Base-by-base conservation (phyloP, 2,329 filamentous ascomycete species). In the Arthrobotrys conoides region DNA sequence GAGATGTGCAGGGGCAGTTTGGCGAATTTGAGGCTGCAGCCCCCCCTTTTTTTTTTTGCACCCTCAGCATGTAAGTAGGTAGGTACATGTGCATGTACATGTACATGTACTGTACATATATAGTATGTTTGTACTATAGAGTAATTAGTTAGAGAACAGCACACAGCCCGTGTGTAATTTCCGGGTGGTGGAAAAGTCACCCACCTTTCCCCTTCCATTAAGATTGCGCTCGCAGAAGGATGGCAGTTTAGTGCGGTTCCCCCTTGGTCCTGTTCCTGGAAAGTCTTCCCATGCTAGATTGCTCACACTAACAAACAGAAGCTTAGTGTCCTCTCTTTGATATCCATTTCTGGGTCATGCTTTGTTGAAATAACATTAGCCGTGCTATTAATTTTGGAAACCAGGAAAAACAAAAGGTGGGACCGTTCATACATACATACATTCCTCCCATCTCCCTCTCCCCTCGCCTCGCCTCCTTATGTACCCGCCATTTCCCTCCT, bases 401-500 rank as follows among this genome's bases (percentile, higher is more conserved):
- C 14, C 4, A 44, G 57, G 12, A 61, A 61, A 61, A 61, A 61
- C 18, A 33, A 65, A 65, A 65, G 41, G 61, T 49, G 44, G 61
- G 41, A 30, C 20, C 53, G 61, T 30, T 3, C 27, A 3, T 30
- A 30, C 27, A 3, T 30, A 6, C 27, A 30, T 30, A 30, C 27
- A 30, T 30, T 30, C 27, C 27, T 30, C 27, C 27, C 27, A 3
- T 30, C 27, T 30, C 27, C 6, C 27, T 30, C 27, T 30, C 27
- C 44, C 10, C 30, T 36, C 20, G 24, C 30, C 44, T 71, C 51
- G n/a, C 38, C 51, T 73, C 70, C 66, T 70, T 76, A 76, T 77
- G 66, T 76, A 71, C 72, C 67, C 72, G 70, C 59, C 72, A 59
- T 71, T 36, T 66, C 72, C 70, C 72, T 76, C 72, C 72, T 71